Evolutionary conservation across 352 stramenopile genomes (phyloP), one percentile per base, ranked within the genome.

Genomic region (Phytophthora litchii): DNA sequence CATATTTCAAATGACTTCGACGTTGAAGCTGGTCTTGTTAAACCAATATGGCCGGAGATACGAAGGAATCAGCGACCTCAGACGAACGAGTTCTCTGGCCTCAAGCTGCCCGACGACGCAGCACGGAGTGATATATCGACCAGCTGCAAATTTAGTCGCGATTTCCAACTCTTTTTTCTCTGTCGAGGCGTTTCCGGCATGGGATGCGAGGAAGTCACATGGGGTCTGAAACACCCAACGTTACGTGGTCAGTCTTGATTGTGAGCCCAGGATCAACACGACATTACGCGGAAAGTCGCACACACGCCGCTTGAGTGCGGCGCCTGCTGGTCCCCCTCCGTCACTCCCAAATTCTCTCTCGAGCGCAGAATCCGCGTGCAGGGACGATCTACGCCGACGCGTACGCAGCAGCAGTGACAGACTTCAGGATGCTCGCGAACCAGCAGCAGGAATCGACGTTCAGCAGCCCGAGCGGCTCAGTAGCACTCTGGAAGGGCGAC

Each of bases 341-440:
- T 68, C 64, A 73, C 49, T 73, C 34, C 32, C 43, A 9, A 67
- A 67, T 63, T 67, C 59, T 59, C 54, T 21, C 31, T 60, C 49
- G 40, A 44, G 35, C 34, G 19, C 54, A 44, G 25, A 50, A 54
- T 27, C 38, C 55, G 25, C 48, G 38, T 60, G 2, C 31, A 38
- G 32, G 27, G 48, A 55, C 20, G 17, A 46, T 3, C 21, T 38
- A 63, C 60, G 42, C 38, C 23, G 38, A 42, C 45, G 47, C 54
- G 53, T 66, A 66, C 32, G 17, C 16, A 19, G 10, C 13, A 41
- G 1, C 27, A 45, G 19, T 1, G 16, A 49, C n/a, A 38, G 11
- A 21, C 23, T 27, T 5, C 23, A 27, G 23, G 23, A 75, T 72
- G 62, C 36, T 65, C 37, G 50, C 47, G n/a, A 27, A 66, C 48